Base-by-base conservation (phyloP, 768 basidiomycete species). In the Nidula microcarpa region DNA sequence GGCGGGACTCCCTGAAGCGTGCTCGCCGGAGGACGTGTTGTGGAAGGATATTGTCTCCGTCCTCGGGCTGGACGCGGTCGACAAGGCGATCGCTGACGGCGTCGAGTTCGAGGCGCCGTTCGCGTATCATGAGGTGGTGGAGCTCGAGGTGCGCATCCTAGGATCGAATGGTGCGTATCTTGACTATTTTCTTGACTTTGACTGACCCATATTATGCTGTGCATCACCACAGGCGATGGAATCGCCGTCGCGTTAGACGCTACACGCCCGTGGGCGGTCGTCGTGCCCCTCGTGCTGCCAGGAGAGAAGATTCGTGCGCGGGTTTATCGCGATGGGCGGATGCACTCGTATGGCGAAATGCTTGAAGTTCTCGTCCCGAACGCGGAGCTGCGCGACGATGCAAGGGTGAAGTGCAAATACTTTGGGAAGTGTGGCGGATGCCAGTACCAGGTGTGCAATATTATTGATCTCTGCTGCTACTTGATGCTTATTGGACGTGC, bases 361-460 rank as follows among this genome's bases (percentile, higher is more conserved):
- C 37, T 96, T 5, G 74, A 80, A 46, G 74, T 94, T 30, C 54
- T 88, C 34, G 68, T 67, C 1, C 81, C 86, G n/a, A 94, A 89
- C 65, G 55, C 65, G 0, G 78, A 77, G 37, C 69, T 89, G 52
- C 74, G 94, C 50, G 90, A 94, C 58, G 74, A 82, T 58, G 75
- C 67, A 32, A 73, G 81, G 18, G 79, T 90, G 0, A 74, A 77
- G 55, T 98, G 96, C 71, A 81, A 84, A 56, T 94, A 98, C 65
- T 98, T 97, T 72, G 89, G 89, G 0, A 74, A 72, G 37, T 98
- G 95, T 68, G 91, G 83, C 0, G 96, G 96, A 1, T 99, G 96
- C 65, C 96, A 98, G 68, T 93, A 94, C 65, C 94, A 97, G 75
- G 91, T 88, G 39, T 13, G 72, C 23, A 4, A 23, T 23, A 23